phyloP scores from a whole-genome alignment of 2,329 filamentous ascomycete genomes.

The Dothideomycetes sp. region DNA sequence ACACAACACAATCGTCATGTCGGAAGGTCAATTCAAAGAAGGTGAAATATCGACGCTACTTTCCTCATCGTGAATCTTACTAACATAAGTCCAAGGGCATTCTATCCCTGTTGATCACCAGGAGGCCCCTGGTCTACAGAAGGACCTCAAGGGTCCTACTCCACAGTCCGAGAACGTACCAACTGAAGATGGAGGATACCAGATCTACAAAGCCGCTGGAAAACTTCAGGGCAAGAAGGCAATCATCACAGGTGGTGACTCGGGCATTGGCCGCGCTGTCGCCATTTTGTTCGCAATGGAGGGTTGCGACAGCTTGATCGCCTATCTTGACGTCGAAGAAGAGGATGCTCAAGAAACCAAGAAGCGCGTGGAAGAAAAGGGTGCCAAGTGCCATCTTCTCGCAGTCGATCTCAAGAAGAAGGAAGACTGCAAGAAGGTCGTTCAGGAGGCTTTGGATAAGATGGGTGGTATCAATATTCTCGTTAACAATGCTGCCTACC shows the following conservation, averaged over 20 bases:
- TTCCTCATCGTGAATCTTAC: too few species aligned
- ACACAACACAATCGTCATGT: too few species aligned
- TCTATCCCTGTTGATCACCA: constrained; percentile 40
- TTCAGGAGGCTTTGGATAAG: constrained; percentile 53
- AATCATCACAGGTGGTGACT: constrained; percentile 72
- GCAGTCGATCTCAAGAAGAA: constrained; percentile 53
- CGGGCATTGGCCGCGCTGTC: constrained; percentile 65
- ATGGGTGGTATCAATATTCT: constrained; percentile 64
- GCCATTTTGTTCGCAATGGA: constrained; percentile 74
- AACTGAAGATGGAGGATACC: constrained; percentile 53
- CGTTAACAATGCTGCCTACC: constrained; percentile 61
- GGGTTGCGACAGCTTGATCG: constrained; percentile 62
- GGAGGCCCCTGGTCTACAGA: constrained; percentile 38
- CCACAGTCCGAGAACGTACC: constrained; percentile 57
- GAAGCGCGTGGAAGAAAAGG: constrained; percentile 55
- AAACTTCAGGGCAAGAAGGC: constrained; percentile 68
- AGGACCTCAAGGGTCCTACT: constrained; percentile 30
- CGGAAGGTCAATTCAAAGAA: constrained; percentile 7
- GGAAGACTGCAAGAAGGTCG: constrained; percentile 58
- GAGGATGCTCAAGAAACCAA: constrained; percentile 66
- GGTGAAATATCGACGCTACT: too few species aligned
- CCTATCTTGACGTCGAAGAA: constrained; percentile 61
- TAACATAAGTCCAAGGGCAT: too few species aligned
- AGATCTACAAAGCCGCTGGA: constrained; percentile 61
- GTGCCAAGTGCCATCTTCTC: constrained; percentile 53